Evolutionary conservation across 1,139 yeast species (phyloP).

Genomic region (Diutina ranongensis): DNA sequence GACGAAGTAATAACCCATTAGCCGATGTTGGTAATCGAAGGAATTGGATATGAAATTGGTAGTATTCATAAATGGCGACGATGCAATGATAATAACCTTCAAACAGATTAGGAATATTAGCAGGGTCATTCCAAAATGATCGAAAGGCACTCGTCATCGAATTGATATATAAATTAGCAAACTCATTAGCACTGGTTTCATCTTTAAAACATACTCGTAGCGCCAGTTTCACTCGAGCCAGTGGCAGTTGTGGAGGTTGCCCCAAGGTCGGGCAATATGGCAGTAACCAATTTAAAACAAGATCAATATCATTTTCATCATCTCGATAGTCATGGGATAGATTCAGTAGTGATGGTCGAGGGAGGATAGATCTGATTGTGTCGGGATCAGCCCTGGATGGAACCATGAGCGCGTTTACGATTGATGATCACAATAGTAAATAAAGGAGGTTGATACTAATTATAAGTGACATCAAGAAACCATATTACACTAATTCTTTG

Average conservation of each 20-base stretch:
- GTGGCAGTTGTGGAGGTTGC: slow-evolving; percentile 13
- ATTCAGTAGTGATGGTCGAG: slow-evolving; percentile 9
- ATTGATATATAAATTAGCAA: slow-evolving; percentile 25
- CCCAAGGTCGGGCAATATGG: slow-evolving; percentile 19
- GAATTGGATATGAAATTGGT: not conserved
- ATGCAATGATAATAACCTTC: not conserved
- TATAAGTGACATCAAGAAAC: too few species aligned
- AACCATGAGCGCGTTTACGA: not conserved
- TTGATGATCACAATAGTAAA: too few species aligned
- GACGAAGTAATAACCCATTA: not conserved
- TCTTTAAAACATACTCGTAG: slow-evolving; percentile 28
- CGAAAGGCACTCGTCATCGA: slow-evolving; percentile 14
- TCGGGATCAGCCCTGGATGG: slow-evolving; percentile 7
- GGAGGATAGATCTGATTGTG: slow-evolving; percentile 7
- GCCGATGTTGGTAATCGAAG: not conserved
- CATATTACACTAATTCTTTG: too few species aligned
- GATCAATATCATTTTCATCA: slow-evolving; percentile 30
- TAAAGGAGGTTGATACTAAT: too few species aligned
- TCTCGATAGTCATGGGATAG: slow-evolving; percentile 14
- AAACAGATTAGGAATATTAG: not conserved
- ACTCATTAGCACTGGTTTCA: slow-evolving; percentile 21
- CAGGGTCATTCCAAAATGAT: not conserved
- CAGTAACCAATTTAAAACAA: slow-evolving; percentile 27
- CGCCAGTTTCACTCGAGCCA: slow-evolving; percentile 27
- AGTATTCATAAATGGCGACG: not conserved